A percentile compares a stretch with the other conserved stretches of the same genome.
phyloP scores from a whole-genome alignment of 805 yeast species.

The Cyberlindnera petersonii region DNA sequence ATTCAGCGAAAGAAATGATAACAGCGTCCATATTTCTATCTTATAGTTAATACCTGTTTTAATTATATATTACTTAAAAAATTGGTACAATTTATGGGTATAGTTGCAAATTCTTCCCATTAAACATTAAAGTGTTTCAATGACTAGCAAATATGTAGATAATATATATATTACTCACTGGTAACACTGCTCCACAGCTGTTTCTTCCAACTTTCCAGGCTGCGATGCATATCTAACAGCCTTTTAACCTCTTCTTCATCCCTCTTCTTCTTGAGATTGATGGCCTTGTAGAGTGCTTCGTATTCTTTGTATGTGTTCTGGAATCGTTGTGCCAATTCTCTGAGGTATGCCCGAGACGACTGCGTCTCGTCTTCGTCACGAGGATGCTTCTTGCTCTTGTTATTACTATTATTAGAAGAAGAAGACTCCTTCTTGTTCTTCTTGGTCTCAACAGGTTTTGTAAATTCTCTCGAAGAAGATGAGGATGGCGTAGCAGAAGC shows the following conservation, averaged over 20 bases:
- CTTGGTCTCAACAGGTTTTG: neutral
- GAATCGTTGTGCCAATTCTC: constrained; percentile 44
- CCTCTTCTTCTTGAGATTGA: constrained; percentile 5
- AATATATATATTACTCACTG: neutral
- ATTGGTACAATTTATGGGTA: too few species aligned
- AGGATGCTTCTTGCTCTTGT: constrained; percentile 8
- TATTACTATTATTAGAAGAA: too few species aligned
- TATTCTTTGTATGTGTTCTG: constrained; percentile 46
- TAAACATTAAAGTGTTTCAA: too few species aligned
- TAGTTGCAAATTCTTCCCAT: too few species aligned
- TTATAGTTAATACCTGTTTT: too few species aligned
- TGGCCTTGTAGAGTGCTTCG: constrained; percentile 36
- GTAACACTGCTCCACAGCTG: constrained; percentile 44
- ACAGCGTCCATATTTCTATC: too few species aligned
- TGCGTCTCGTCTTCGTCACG: constrained; percentile 9
- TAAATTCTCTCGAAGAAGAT: constrained; percentile 15
- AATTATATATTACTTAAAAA: too few species aligned
- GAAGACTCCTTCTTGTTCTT: too few species aligned
- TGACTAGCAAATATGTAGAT: too few species aligned
- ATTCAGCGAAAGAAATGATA: too few species aligned
- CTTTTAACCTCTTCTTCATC: constrained; percentile 28
- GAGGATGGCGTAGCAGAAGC: too few species aligned
- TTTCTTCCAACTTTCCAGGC: constrained; percentile 51
- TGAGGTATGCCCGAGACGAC: constrained; percentile 36
- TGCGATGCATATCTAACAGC: constrained; percentile 47